Percentiles rank a stretch among this genome's conserved stretches.
Conservation (phyloP, 129 eudicot species). For the Flaveria bidentis region DNA sequence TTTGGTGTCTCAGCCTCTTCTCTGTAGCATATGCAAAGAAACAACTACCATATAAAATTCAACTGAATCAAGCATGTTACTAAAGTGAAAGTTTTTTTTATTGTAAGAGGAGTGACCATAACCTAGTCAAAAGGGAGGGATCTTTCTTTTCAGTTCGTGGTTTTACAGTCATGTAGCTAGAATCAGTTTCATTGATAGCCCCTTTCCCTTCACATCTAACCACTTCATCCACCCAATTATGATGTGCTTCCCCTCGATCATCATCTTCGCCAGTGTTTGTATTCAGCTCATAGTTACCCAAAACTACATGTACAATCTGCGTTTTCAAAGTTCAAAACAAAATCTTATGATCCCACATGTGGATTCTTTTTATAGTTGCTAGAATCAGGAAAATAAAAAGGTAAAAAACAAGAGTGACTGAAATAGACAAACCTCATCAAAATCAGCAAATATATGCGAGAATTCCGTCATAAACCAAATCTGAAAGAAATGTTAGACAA, state of each 20-base stretch:
- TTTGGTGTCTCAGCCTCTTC: constrained; percentile 85
- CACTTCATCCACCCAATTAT: constrained; percentile 97
- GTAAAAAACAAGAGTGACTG: neutral
- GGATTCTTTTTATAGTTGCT: neutral
- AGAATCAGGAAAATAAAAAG: neutral
- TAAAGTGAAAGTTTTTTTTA: neutral
- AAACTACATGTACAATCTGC: constrained; percentile 72
- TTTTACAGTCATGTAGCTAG: constrained; percentile 47
- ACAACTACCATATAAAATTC: neutral
- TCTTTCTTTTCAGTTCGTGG: constrained; percentile 74
- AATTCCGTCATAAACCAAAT: constrained; percentile 95
- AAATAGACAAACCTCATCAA: constrained; percentile 66
- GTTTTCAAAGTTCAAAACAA: neutral
- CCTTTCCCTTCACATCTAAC: constrained; percentile 79
- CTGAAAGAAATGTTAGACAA: constrained; percentile 42
- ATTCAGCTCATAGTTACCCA: constrained; percentile 63
- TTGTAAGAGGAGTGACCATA: neutral
- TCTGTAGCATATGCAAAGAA: constrained; percentile 40
- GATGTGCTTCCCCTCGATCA: constrained; percentile 73
- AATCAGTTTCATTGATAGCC: constrained; percentile 46
- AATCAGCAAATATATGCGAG: constrained; percentile 70
- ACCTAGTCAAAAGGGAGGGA: constrained; percentile 76
- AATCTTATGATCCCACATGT: neutral
- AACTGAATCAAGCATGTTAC: neutral
- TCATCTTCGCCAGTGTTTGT: constrained; percentile 46